Conservation (phyloP, 1,284 basidiomycete species). For the Cryptococcus hybrid region DNA sequence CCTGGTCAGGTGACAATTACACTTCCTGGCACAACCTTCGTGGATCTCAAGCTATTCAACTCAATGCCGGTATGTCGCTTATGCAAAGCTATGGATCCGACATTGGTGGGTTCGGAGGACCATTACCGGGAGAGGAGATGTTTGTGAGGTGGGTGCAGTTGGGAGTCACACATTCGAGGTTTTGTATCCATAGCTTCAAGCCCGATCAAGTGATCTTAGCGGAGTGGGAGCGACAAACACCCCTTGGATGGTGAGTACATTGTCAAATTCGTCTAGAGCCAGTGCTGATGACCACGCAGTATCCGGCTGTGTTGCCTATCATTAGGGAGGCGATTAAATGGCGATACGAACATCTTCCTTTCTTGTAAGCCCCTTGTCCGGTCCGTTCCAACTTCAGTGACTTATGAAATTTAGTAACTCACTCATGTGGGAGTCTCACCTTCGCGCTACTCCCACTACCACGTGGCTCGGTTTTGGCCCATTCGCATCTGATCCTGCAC, state of each 20-base stretch:
- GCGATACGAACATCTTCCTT: constrained; percentile 51
- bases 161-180: constrained; percentile 46
- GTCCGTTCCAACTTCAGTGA: not conserved
- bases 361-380: constrained; percentile 26
- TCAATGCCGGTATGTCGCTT: constrained; percentile 48
- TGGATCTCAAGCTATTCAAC: constrained; percentile 45
- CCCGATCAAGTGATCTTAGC: constrained; percentile 45
- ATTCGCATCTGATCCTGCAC: constrained; percentile 47
- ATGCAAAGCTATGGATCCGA: constrained; percentile 46
- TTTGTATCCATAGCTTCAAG: constrained; percentile 53
- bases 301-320: constrained; percentile 49
- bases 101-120: constrained; percentile 52
- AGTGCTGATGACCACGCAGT: constrained; percentile 16
- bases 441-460: constrained; percentile 47
- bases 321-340: constrained; percentile 50
- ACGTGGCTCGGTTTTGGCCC: constrained; percentile 49
- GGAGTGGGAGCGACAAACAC: constrained; percentile 48
- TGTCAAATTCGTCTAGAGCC: not conserved
- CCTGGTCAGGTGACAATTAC: constrained; percentile 52
- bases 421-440: constrained; percentile 51
- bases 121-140: constrained; percentile 49
- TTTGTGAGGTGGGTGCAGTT: constrained; percentile 53
- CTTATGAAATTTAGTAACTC: constrained; percentile 29
- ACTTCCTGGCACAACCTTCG: constrained; percentile 51
- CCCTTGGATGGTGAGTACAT: constrained; percentile 50